phyloP scores from a whole-genome alignment of 331 rosid species.

The Cydonia oblonga region DNA sequence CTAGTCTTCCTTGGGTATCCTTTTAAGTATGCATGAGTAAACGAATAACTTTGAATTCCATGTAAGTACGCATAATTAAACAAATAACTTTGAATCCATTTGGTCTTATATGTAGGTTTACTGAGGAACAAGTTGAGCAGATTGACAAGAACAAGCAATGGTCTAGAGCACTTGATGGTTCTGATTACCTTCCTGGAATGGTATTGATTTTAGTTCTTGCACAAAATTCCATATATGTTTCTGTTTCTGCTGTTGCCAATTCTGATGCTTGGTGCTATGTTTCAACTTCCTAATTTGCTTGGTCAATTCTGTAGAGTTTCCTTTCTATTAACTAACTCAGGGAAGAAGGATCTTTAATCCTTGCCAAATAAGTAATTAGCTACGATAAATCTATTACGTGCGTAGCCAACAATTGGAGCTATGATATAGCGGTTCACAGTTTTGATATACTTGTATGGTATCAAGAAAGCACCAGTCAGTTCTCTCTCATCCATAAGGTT shows the following conservation, averaged over 20 bases:
- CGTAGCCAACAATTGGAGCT: neutral
- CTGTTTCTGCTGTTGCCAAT: neutral
- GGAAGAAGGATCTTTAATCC: neutral
- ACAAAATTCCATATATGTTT: neutral
- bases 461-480: neutral
- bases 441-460: neutral
- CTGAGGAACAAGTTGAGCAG: conserved; percentile 65
- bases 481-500: neutral
- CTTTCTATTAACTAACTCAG: neutral
- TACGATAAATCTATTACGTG: neutral
- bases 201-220: conserved; percentile 26
- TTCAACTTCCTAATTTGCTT: neutral
- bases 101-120: conserved; percentile 42
- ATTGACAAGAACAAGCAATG: conserved; percentile 90
- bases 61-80: too few species aligned
- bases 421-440: neutral
- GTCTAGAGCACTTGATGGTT: conserved; percentile 98
- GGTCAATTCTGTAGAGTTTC: neutral
- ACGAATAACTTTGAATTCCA: too few species aligned
- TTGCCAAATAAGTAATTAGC: neutral
- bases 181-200: conserved; percentile 99
- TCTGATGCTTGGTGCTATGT: neutral
- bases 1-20: neutral
- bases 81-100: neutral
- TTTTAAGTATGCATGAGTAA: neutral